Base-by-base conservation (phyloP, 139 green algal species). In the Closterium sp. region DNA sequence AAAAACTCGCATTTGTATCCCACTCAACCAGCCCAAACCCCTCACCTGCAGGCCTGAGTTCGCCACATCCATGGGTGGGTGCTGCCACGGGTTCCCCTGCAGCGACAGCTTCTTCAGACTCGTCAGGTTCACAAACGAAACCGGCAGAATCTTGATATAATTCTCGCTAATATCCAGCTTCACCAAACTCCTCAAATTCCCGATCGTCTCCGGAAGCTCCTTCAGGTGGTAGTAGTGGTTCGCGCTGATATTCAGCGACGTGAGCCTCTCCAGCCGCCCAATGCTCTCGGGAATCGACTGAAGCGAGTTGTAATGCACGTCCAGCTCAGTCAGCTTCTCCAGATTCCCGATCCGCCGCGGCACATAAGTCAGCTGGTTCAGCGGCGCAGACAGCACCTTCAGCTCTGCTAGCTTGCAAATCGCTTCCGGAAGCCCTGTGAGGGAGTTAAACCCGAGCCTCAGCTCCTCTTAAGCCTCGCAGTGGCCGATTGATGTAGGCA, bases 151-250 rank as follows among this genome's bases (percentile, higher is more conserved):
- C 28, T 79, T 62, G 5, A 94, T 92, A 7, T 93, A 45, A 7
- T 92, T 92, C 50, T 94, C 88, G 38, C 88, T 93, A 2, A 94
- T 89, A 29, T 94, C 79, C 22, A 94, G 89, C 45, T 93, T 62
- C 9, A 24, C 92, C 50, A 94, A 32, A 5, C 89, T 94, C 30
- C 31, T 29, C 90, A 93, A 32, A 7, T 93, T 29, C 13, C 90
- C 90, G 2, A 93, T 85, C 11, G 30, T 91, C 6, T 38, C 21
- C 28, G 90, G 90, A 29, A 93, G 90, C 85, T 90, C 85, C 42
- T 90, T 73, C 21, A 93, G 90, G 10, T 93, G 42, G 31, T 87
- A n/a, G n/a, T n/a, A 91, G 85, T 91, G 85, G 86, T 93, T 89
- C 85, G 85, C 85, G 0, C 42, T 85, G 45, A 91, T 32, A 19